Percentiles rank a stretch among this genome's conserved stretches.
Evolutionary conservation across 2,329 filamentous ascomycete species (phyloP).

Genomic region (Metarhizium anisopliae): DNA sequence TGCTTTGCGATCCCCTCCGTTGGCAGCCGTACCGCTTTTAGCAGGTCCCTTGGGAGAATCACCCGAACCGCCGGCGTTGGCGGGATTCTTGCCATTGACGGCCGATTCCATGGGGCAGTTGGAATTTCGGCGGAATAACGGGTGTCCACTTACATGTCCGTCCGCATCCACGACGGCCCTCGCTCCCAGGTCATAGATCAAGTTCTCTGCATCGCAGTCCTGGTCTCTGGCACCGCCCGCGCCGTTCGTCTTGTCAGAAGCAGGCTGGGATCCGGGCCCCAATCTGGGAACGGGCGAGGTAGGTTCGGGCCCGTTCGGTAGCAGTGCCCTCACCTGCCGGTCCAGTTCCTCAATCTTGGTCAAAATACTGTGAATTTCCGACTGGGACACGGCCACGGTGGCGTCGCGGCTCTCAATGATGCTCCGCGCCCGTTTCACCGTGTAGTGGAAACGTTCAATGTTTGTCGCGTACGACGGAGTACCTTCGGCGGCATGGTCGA

Average conservation of each 20-base stretch:
- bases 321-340: slow-evolving; percentile 17
- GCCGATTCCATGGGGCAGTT: slow-evolving; percentile 17
- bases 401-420: slow-evolving; percentile 17
- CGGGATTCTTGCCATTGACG: not conserved
- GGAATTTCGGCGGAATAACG: slow-evolving; percentile 14
- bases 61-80: not conserved
- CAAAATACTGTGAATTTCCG: slow-evolving; percentile 17
- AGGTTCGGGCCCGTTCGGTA: slow-evolving; percentile 5
- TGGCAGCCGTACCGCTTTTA: not conserved
- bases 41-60: not conserved
- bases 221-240: slow-evolving; percentile 1
- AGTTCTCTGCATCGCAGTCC: slow-evolving; percentile 9
- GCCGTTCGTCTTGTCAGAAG: slow-evolving; percentile 2
- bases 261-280: not conserved
- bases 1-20: too few species aligned
- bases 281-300: not conserved
- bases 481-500: not conserved
- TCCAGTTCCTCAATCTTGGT: slow-evolving; percentile 19
- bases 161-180: slow-evolving; percentile 6
- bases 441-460: slow-evolving; percentile 7
- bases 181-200: slow-evolving; percentile 8
- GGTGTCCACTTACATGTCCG: slow-evolving; percentile 15
- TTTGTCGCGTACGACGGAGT: slow-evolving; percentile 9
- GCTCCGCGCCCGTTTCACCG: slow-evolving; percentile 11
- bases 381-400: slow-evolving; percentile 16